Evolutionary conservation across 2,329 filamentous ascomycete genomes (phyloP).

Genomic region (Stagonosporopsis rhizophila): DNA sequence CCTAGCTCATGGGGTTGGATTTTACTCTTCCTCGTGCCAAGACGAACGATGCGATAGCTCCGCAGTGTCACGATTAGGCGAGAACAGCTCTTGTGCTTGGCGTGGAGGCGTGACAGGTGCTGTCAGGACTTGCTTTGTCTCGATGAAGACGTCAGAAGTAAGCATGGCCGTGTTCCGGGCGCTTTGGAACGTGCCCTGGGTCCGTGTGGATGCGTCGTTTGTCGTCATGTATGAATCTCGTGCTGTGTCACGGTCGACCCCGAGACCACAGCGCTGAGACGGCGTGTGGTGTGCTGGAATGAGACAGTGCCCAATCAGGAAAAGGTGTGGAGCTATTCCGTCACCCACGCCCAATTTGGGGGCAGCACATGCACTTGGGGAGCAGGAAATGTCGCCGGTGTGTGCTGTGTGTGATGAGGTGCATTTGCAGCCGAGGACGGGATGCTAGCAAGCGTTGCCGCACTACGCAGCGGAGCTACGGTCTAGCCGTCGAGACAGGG

Average conservation of each 20-base stretch:
- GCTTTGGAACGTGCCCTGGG: slow-evolving; percentile 1
- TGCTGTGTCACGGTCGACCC: slow-evolving; percentile 23
- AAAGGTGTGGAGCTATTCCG: slow-evolving; percentile 16
- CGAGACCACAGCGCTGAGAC: slow-evolving; percentile 20
- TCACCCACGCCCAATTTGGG: slow-evolving; percentile 25
- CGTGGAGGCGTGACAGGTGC: background rate
- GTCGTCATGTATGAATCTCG: slow-evolving; percentile 15
- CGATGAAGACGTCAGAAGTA: slow-evolving; percentile 1
- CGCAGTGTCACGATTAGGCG: background rate
- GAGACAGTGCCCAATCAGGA: slow-evolving; percentile 32
- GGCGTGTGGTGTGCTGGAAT: slow-evolving; percentile 11
- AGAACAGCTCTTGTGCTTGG: background rate
- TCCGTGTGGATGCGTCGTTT: background rate
- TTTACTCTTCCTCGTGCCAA: background rate
- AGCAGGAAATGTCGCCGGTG: slow-evolving; percentile 34
- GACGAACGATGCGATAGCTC: background rate
- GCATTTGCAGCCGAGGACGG: slow-evolving; percentile 28
- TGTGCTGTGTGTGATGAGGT: slow-evolving; percentile 41
- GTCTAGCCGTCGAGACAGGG: slow-evolving; percentile 18
- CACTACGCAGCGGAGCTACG: no score
- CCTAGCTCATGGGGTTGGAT: slow-evolving; percentile 1
- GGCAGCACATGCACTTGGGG: slow-evolving; percentile 20
- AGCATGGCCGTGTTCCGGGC: background rate
- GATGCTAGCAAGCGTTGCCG: slow-evolving; percentile 24
- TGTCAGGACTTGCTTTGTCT: background rate